These are phyloP conservation scores for Xylaria acuta DNA, from an alignment of 495 filamentous ascomycete genomes.

Conservation along the genomic window DNA sequence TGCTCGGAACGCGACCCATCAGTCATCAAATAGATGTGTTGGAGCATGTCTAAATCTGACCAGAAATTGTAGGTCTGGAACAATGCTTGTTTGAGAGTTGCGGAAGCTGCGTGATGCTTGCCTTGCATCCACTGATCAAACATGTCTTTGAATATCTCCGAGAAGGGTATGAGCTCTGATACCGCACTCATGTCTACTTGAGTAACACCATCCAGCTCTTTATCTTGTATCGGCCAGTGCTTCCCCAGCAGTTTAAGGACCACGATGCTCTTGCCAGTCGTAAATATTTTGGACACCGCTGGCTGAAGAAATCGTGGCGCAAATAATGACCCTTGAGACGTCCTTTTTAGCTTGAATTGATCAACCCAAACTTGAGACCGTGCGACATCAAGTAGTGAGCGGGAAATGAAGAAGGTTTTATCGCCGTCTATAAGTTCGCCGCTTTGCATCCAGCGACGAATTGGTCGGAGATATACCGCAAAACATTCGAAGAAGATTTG, in stretches of 20 bases:
- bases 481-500: slow-evolving; percentile 83
- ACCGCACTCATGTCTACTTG: slow-evolving; percentile 63
- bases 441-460: slow-evolving; percentile 84
- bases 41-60: slow-evolving; percentile 68
- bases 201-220: slow-evolving; percentile 29
- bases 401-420: slow-evolving; percentile 75
- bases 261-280: slow-evolving; percentile 84
- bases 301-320: slow-evolving; percentile 77
- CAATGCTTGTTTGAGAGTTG: slow-evolving; percentile 67
- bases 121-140: slow-evolving; percentile 75
- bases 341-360: slow-evolving; percentile 68
- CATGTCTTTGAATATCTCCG: slow-evolving; percentile 70
- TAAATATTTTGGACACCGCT: slow-evolving; percentile 74
- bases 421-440: slow-evolving; percentile 71
- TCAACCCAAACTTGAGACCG: slow-evolving; percentile 74
- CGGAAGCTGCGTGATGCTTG: slow-evolving; percentile 71
- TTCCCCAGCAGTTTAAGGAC: slow-evolving; percentile 72
- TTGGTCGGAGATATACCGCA: slow-evolving; percentile 78
- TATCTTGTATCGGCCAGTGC: slow-evolving; percentile 39
- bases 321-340: slow-evolving; percentile 61
- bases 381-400: slow-evolving; percentile 62
- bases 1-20: slow-evolving; percentile 68
- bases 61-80: slow-evolving; percentile 73
- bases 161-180: slow-evolving; percentile 71
- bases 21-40: slow-evolving; percentile 73